Conservation (phyloP, 139 green algal genomes). For the Yamagishiella unicocca region DNA sequence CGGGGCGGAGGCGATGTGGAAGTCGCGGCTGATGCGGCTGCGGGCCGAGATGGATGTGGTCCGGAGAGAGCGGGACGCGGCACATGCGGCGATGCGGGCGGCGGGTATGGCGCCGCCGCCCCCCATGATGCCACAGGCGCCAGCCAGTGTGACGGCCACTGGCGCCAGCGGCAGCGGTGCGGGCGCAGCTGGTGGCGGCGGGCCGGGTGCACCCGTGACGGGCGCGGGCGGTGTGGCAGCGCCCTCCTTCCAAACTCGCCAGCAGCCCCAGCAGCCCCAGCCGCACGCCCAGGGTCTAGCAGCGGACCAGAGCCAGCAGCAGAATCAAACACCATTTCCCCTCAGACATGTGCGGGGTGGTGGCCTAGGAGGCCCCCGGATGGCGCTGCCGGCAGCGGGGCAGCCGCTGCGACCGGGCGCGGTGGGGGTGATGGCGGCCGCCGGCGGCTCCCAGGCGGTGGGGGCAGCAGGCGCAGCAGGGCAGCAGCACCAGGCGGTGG, state of each 20-base stretch:
- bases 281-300: not conserved
- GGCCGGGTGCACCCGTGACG: not conserved
- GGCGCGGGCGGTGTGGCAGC: not conserved
- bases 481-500: not conserved
- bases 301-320: not conserved
- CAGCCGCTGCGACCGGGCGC: not conserved
- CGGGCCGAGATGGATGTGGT: not conserved
- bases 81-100: not conserved
- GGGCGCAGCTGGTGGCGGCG: not conserved
- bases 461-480: not conserved
- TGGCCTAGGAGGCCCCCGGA: not conserved
- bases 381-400: not conserved
- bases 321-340: not conserved
- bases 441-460: not conserved
- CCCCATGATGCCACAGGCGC: not conserved
- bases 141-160: not conserved
- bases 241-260: not conserved
- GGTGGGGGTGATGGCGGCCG: not conserved
- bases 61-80: constrained; percentile 23
- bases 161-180: not conserved
- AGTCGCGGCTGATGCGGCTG: constrained; percentile 23
- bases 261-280: not conserved
- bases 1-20: constrained; percentile 4
- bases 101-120: constrained; percentile 3
- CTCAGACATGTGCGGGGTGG: not conserved